Base-by-base conservation (phyloP, 306 rosid genomes). In the Trifolium repens region DNA sequence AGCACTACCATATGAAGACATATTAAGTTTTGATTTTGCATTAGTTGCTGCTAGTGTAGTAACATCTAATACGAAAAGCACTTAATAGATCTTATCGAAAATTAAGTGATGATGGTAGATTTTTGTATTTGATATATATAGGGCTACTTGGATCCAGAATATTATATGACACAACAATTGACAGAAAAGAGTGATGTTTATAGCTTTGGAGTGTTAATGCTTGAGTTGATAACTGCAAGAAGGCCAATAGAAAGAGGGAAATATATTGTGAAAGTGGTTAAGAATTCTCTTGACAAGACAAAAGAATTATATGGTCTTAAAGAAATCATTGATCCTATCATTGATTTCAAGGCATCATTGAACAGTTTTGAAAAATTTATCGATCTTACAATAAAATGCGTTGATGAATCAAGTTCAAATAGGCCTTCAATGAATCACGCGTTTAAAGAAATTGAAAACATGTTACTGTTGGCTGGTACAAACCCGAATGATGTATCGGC, bases 121-220 rank as follows among this genome's bases (percentile, higher is more conserved):
- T 74, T 14, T 44, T 61, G 57, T 40, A 57, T 57, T 69, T 80
- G 50, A 55, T 85, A 42, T 15, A 58, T 24, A 62, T 24, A 90
- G 96, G 98, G 98, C 13, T 89, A 93, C 82, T 49, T 93, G 84
- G 88, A 85, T 72, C 88, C 88, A 3, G 88, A 85, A 42, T 85
- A 85, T 62, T 85, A 85, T 34, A 81, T 85, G 88, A 85, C 88
- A 57, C 88, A 85, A 11, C 88, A 81, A 44, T 60, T 85, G 73
- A 78, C 90, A 0, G 94, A 93, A 70, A 93, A 90, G 83, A 93
- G 92, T 55, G 96, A 93, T 73, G 96, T 93, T 1, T 89, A 90
- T 52, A 86, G 96, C 44, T 93, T 87, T 52, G 94, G 96, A 40
- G 92, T 93, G 15, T 67, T 90, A 64, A 80, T 89, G 94, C 54